Evolutionary conservation across 1,284 basidiomycete species (phyloP).

Genomic region (Psilocybe mexicana): DNA sequence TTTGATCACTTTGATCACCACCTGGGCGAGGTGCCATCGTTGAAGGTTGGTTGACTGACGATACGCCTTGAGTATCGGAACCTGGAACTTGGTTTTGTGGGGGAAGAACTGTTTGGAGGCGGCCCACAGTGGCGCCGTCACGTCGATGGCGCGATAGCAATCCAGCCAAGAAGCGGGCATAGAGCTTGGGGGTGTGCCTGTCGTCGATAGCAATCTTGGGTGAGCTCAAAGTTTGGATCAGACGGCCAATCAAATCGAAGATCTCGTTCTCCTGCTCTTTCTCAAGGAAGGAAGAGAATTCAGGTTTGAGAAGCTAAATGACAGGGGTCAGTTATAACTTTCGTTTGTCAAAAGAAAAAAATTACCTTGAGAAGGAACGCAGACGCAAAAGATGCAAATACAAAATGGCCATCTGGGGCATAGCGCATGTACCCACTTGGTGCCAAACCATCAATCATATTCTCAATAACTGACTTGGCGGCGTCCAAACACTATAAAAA

Average conservation of each 20-base stretch:
- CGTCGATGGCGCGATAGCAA: conserved; percentile 67
- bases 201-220: conserved; percentile 81
- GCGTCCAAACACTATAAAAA: conserved; percentile 62
- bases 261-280: conserved; percentile 68
- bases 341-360: background rate
- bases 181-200: conserved; percentile 77
- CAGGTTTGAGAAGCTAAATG: conserved; percentile 63
- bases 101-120: conserved; percentile 46
- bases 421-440: conserved; percentile 80
- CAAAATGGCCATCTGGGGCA: conserved; percentile 83
- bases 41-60: conserved; percentile 20
- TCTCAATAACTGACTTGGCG: conserved; percentile 66
- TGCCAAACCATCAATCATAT: conserved; percentile 64
- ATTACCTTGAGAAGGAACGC: conserved; percentile 81
- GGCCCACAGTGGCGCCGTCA: conserved; percentile 56
- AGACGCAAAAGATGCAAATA: conserved; percentile 84
- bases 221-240: conserved; percentile 71
- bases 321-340: background rate
- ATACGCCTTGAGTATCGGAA: conserved; percentile 8
- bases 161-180: conserved; percentile 75
- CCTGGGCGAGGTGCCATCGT: conserved; percentile 18
- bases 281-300: conserved; percentile 61
- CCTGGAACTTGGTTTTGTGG: conserved; percentile 30
- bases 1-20: conserved; percentile 13
- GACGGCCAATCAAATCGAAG: conserved; percentile 66